Evolutionary conservation across 208 protist species (phyloP).

Genomic region (Balamuthia mandrillaris): DNA sequence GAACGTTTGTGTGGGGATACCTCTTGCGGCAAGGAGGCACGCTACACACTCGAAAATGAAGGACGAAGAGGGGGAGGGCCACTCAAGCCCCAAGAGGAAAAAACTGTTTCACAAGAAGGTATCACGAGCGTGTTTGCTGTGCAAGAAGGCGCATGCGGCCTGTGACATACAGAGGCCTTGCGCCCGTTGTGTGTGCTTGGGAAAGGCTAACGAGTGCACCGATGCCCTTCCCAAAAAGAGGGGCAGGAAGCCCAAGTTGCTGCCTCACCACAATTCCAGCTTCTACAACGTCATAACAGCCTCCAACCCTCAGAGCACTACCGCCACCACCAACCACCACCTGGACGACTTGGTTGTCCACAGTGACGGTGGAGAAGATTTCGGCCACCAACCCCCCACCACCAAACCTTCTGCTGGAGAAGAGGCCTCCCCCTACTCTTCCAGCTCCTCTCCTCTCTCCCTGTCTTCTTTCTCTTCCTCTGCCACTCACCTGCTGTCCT

Average conservation of each 20-base stretch:
- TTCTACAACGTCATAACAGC: too few species aligned
- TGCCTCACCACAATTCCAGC: not conserved
- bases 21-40: too few species aligned
- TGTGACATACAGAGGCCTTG: constrained; percentile 16
- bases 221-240: not conserved
- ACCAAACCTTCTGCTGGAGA: not conserved
- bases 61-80: too few species aligned
- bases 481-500: not conserved
- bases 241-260: not conserved
- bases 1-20: too few species aligned
- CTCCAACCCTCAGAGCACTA: not conserved
- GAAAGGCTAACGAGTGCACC: not conserved
- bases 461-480: not conserved
- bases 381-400: not conserved
- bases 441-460: not conserved
- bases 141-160: constrained; percentile 1
- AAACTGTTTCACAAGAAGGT: not conserved
- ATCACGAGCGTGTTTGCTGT: not conserved
- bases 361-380: not conserved
- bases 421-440: not conserved
- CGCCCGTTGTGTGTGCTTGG: not conserved
- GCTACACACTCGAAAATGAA: too few species aligned
- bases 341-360: not conserved
- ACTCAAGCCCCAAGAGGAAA: constrained; percentile 4
- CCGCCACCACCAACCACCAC: not conserved